Evolutionary conservation across 257 asterid genomes (phyloP).

Genomic region (Lavandula angustifolia): DNA sequence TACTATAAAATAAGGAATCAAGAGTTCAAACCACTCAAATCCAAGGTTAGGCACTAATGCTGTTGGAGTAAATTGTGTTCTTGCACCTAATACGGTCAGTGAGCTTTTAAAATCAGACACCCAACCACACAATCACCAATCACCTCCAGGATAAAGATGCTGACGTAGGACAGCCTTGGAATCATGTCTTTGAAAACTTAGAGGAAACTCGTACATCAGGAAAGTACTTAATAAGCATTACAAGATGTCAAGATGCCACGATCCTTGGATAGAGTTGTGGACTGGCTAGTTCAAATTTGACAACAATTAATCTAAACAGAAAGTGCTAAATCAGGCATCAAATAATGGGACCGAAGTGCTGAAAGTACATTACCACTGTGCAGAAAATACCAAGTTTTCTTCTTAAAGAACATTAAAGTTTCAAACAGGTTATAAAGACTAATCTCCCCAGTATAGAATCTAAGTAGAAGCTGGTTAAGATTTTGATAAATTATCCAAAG

Average conservation of each 20-base stretch:
- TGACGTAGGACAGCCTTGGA: conserved; percentile 4
- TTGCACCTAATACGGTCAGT: conserved; percentile 4
- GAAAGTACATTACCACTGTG: not conserved
- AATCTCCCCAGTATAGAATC: conserved; percentile 4
- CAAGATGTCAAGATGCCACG: not conserved
- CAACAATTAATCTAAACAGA: not conserved
- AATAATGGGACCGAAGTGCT: not conserved
- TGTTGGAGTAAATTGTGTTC: not conserved
- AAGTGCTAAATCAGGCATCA: conserved; percentile 17
- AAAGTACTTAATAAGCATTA: not conserved
- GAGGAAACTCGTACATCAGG: not conserved
- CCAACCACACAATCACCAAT: not conserved
- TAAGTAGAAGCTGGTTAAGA: not conserved
- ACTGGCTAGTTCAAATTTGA: not conserved
- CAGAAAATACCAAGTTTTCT: conserved; percentile 14
- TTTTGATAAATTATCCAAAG: not conserved
- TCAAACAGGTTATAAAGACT: not conserved
- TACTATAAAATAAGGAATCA: not conserved
- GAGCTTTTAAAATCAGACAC: conserved; percentile 14
- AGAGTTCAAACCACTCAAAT: not conserved
- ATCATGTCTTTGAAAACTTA: not conserved
- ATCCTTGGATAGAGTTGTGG: not conserved
- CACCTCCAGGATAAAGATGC: conserved; percentile 25
- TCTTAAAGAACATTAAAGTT: not conserved
- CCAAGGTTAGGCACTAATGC: not conserved